phyloP scores from a whole-genome alignment of 805 yeast genomes.

The Metschnikowia dekortorum region DNA sequence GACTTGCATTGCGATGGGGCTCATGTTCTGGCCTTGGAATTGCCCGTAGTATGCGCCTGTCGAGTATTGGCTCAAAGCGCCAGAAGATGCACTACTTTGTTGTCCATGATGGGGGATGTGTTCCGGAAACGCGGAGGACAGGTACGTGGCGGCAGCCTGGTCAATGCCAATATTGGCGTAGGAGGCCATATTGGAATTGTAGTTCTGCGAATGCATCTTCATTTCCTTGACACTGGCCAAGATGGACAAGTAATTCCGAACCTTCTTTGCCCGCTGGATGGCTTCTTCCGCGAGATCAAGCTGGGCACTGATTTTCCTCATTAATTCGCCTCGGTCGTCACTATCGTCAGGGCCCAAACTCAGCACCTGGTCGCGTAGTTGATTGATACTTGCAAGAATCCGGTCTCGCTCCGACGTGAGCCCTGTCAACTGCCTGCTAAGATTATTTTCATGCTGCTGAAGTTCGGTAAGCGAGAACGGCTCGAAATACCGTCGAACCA shows the following conservation, averaged over 20 bases:
- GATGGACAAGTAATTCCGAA: conserved; percentile 8
- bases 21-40: not conserved
- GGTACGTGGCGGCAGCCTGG: not conserved
- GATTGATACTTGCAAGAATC: conserved; percentile 1
- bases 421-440: conserved; percentile 7
- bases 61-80: not conserved
- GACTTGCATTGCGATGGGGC: not conserved
- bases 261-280: conserved; percentile 6
- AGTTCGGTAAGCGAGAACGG: conserved; percentile 8
- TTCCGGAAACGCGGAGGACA: not conserved
- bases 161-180: not conserved
- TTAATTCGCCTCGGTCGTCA: not conserved
- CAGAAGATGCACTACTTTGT: not conserved
- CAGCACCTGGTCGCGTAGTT: conserved; percentile 5
- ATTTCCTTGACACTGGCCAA: conserved; percentile 8
- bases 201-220: conserved; percentile 2
- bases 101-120: not conserved
- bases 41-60: not conserved
- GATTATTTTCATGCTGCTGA: conserved; percentile 7
- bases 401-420: conserved; percentile 6
- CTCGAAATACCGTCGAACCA: conserved; percentile 8
- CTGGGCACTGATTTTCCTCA: conserved; percentile 2
- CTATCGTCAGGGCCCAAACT: conserved; percentile 3
- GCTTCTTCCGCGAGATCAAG: conserved; percentile 6
- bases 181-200: not conserved